Evolutionary conservation across 2,329 filamentous ascomycete genomes (phyloP).

Genomic region (Aspergillus felis): DNA sequence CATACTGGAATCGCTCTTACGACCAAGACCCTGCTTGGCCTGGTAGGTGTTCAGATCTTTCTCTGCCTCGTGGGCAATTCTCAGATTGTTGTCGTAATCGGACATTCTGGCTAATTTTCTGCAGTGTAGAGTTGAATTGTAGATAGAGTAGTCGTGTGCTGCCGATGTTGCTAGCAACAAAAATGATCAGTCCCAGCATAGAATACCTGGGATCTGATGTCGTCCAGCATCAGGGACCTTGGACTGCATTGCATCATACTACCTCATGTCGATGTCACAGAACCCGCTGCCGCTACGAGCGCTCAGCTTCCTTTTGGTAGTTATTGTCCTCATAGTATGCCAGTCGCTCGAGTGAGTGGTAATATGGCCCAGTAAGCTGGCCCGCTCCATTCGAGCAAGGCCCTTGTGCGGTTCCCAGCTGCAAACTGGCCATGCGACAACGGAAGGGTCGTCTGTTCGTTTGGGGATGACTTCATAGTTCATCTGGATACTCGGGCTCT

Average conservation of each 20-base stretch:
- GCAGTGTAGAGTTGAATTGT: background rate
- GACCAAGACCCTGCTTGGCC: conserved; percentile 37
- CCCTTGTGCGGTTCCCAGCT: background rate
- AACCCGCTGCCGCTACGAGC: background rate
- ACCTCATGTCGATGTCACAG: conserved; percentile 35
- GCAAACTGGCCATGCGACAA: background rate
- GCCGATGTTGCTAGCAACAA: background rate
- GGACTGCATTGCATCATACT: conserved; percentile 26
- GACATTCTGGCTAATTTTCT: conserved; percentile 15
- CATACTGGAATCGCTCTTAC: conserved; percentile 39
- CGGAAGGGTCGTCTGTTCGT: background rate
- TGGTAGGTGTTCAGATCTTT: conserved; percentile 39
- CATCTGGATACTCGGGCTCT: background rate
- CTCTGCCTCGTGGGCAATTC: conserved; percentile 32
- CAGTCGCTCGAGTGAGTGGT: background rate
- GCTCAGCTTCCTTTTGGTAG: background rate
- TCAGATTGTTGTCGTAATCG: conserved; percentile 23
- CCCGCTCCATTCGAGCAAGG: background rate
- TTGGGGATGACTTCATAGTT: conserved; percentile 3
- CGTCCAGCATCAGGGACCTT: background rate
- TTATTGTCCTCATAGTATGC: background rate
- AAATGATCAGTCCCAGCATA: background rate
- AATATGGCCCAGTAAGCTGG: background rate
- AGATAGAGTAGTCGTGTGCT: background rate
- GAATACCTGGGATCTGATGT: background rate